Evolutionary conservation across 305 asterid genomes (phyloP), one percentile per base, ranked within the genome.

Genomic region (Rubia balearica): DNA sequence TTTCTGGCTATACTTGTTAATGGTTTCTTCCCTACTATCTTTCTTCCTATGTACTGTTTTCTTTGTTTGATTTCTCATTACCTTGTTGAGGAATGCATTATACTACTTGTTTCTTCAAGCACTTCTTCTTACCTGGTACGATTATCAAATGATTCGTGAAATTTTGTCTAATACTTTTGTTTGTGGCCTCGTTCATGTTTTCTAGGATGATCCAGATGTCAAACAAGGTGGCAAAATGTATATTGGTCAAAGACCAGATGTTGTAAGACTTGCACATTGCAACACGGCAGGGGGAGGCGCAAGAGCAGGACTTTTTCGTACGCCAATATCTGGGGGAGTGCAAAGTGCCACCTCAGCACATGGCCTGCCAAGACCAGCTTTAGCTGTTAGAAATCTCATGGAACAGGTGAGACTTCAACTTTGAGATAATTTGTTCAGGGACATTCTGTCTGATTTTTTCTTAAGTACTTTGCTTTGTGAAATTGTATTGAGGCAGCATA

Each of bases 311-410:
- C 99, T 94, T 82, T 94, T 89, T 71, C 85, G 99, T 73, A 90
- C 98, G 8, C 99, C 99, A 63, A 94, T 94, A 80, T 89, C 99
- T 48, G 98, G 99, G 61, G 99, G 99, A 51, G 98, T 94, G 56
- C 99, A 94, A 80, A 91, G 95, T 86, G 98, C 98, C 74, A 94
- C 99, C 77, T 86, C 96, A 68, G 96, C 95, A 71, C 97, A 94
- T 61, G 99, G 94, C 71, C 85, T 90, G 71, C 99, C 96, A 3
- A 87, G 89, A 78, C 98, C 98, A 69, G 93, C 98, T 73, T 87
- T 91, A 75, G 99, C 99, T 9, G 99, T 94, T 71, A 88, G 98
- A 61, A 94, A 94, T 81, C 83, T 94, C 73, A 91, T 94, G 99
- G 99, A 94, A 79, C 99, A 94, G 95, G 99, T 88, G 79, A 63